Evolutionary conservation across 441 rosid species (phyloP).

Genomic region (Capsella rubella): DNA sequence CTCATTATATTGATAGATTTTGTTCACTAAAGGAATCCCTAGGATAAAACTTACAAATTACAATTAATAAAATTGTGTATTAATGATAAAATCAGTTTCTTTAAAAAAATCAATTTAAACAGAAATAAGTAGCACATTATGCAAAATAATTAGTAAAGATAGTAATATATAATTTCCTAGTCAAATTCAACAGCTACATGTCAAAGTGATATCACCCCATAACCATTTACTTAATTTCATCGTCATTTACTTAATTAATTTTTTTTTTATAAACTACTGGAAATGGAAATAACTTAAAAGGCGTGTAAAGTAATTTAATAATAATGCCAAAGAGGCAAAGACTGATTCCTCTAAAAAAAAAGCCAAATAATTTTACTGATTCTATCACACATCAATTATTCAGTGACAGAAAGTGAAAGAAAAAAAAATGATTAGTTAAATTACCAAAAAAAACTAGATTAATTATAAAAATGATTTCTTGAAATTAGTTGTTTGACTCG

Average conservation of each 20-base stretch:
- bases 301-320: neutral
- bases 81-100: no score
- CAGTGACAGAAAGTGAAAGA: neutral
- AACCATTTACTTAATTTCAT: neutral
- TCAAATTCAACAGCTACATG: neutral
- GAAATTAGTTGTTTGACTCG: conserved; percentile 38
- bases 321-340: neutral
- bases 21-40: no score
- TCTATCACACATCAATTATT: conserved; percentile 4
- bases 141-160: no score
- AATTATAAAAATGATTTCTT: neutral
- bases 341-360: neutral
- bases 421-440: neutral
- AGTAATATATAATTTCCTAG: no score
- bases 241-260: neutral
- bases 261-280: no score
- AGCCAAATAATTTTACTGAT: neutral
- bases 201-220: neutral
- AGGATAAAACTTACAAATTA: no score
- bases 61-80: no score
- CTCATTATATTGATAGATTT: no score
- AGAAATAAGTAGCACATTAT: neutral
- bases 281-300: neutral
- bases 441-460: neutral
- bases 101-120: no score